Percentiles rank a stretch among this genome's conserved stretches.
These are phyloP conservation scores for Gymnopilus junonius DNA, from an alignment of 768 basidiomycete genomes.

Conservation along the genomic window DNA sequence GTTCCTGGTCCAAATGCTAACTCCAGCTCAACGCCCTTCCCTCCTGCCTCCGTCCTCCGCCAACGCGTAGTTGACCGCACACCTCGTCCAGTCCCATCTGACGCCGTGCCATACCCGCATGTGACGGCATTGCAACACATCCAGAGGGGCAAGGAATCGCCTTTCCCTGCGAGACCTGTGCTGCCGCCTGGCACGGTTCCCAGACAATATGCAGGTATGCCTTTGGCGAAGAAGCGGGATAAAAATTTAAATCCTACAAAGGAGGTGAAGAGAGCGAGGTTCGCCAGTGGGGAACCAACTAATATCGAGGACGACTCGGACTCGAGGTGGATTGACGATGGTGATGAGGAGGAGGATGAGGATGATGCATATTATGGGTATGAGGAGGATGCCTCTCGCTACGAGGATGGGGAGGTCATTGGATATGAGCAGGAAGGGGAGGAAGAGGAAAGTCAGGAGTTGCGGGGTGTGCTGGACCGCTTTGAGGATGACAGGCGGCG, in stretches of 20 bases:
- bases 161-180: slow-evolving; percentile 55
- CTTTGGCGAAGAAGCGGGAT: not conserved
- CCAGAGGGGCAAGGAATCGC: slow-evolving; percentile 51
- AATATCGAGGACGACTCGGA: not conserved
- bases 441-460: slow-evolving; percentile 33
- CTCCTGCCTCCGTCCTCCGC: slow-evolving; percentile 24
- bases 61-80: slow-evolving; percentile 27
- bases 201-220: slow-evolving; percentile 30
- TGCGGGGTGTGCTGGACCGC: slow-evolving; percentile 42
- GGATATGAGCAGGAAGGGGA: slow-evolving; percentile 26
- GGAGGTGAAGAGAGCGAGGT: not conserved
- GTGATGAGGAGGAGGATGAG: not conserved
- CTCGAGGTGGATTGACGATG: not conserved
- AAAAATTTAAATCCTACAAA: not conserved
- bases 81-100: slow-evolving; percentile 17
- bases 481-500: slow-evolving; percentile 32
- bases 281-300: slow-evolving; percentile 5
- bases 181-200: slow-evolving; percentile 18
- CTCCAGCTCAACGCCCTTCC: slow-evolving; percentile 8
- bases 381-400: not conserved
- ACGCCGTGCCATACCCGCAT: not conserved
- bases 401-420: slow-evolving; percentile 27
- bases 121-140: slow-evolving; percentile 22
- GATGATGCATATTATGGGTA: not conserved
- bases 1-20: slow-evolving; percentile 27